phyloP scores from a whole-genome alignment of 345 rosid species.

The Viola odorata region DNA sequence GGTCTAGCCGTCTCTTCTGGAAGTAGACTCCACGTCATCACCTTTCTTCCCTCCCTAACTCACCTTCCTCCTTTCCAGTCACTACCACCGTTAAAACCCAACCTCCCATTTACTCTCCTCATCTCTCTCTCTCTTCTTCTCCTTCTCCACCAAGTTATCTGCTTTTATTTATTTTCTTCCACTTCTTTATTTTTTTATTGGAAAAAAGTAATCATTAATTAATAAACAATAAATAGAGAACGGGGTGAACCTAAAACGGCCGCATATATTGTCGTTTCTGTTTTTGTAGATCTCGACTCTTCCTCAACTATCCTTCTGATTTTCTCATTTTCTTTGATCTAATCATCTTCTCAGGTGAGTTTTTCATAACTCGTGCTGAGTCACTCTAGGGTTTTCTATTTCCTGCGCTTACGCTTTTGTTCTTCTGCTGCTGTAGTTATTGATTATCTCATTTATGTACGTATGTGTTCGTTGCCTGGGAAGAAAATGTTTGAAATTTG shows the following conservation, averaged over 20 bases:
- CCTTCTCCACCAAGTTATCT: conserved; percentile 20
- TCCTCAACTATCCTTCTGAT: neutral
- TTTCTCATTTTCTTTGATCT: conserved; percentile 3
- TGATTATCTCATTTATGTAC: conserved; percentile 2
- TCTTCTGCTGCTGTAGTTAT: neutral
- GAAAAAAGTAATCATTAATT: neutral
- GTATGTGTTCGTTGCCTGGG: neutral
- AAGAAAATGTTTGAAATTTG: neutral
- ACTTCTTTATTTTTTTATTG: neutral
- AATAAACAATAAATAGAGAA: conserved; percentile 14
- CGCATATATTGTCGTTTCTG: neutral
- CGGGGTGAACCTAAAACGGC: neutral
- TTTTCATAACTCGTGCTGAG: conserved; percentile 17
- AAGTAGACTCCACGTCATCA: conserved; percentile 31
- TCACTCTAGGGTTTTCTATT: conserved; percentile 36
- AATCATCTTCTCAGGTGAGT: conserved; percentile 28
- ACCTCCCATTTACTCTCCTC: conserved; percentile 11
- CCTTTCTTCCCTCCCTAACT: too few relatives aligned
- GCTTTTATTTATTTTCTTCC: conserved; percentile 5
- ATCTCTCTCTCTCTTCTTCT: conserved; percentile 9
- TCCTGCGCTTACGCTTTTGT: neutral
- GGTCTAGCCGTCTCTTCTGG: conserved; percentile 16
- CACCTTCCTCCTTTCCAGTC: neutral
- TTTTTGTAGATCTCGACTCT: conserved; percentile 29
- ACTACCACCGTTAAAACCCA: conserved; percentile 26